Conservation (phyloP, 2,329 filamentous ascomycete genomes). For the Aspergillus alliaceus region DNA sequence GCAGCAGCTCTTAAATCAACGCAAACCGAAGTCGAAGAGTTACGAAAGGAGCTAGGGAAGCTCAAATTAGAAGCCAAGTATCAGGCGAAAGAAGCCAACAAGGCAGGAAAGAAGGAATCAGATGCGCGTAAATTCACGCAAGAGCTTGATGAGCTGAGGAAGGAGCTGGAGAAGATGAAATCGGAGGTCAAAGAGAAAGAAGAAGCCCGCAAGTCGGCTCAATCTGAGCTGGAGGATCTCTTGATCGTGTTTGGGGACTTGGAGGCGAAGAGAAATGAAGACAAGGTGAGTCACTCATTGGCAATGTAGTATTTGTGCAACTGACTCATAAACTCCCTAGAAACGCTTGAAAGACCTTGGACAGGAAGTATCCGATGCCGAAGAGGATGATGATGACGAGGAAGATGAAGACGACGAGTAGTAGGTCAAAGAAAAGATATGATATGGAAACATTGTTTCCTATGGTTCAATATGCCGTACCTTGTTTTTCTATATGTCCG, state of each 20-base stretch:
- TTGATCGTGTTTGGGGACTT: conserved; percentile 78
- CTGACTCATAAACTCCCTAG: conserved; percentile 26
- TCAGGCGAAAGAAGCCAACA: conserved; percentile 65
- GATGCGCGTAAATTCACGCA: conserved; percentile 22
- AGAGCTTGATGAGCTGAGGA: conserved; percentile 53
- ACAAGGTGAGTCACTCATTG: conserved; percentile 61
- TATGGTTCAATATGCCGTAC: not conserved
- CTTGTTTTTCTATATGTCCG: not conserved
- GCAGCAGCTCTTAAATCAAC: conserved; percentile 59
- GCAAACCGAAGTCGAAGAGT: conserved; percentile 75
- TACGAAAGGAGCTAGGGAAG: conserved; percentile 79
- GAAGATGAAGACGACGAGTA: conserved; percentile 48
- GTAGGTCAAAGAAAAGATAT: not conserved
- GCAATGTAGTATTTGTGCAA: not conserved
- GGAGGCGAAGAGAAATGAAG: conserved; percentile 72
- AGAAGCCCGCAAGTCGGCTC: conserved; percentile 62
- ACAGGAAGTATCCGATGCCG: conserved; percentile 72
- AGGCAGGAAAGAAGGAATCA: conserved; percentile 33
- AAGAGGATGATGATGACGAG: conserved; percentile 59
- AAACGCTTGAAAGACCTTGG: conserved; percentile 65
- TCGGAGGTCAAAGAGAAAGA: conserved; percentile 51
- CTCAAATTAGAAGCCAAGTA: conserved; percentile 69
- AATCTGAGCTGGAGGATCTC: conserved; percentile 76
- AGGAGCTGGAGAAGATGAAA: conserved; percentile 33
- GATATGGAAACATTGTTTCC: not conserved